Evolutionary conservation across 2,329 filamentous ascomycete species (phyloP), one percentile per base, ranked within the genome.

Genomic region (Setomelanomma holmii): DNA sequence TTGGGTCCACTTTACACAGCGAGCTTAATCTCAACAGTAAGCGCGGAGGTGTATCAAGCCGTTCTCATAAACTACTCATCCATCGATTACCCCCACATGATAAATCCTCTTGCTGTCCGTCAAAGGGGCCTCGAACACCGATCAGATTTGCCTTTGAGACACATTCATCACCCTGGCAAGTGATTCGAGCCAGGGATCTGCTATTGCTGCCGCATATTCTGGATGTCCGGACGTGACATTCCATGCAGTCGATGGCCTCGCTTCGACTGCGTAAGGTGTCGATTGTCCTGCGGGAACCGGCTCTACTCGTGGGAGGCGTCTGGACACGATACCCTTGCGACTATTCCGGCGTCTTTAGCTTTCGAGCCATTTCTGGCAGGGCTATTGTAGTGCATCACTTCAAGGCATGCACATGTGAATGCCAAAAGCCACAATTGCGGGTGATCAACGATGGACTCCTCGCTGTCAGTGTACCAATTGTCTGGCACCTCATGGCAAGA

Each of bases 401-500:
- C 39, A 57, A 40, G 59, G 57, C 10, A 56, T 51, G 50, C 47
- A 61, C 60, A 58, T 63, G 59, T 61, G 49, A 24, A 55, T 56
- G 57, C 63, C 64, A 58, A 63, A 72, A 69, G 68, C 71, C 69
- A 72, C 64, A 53, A 43, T 39, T 60, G 66, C 69, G 71, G 71
- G 63, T 73, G 69, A 73, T 73, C 63, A 64, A 54, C 71, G 51
- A 17, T 39, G 43, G 33, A 38, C 40, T 36, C 23, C 36, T 35
- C 19, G 36, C 34, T 17, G 22, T 6, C 14, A 40, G 22, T 1
- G 36, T 40, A 40, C 45, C 45, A 35, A 23, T 23, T 19, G 14
- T 24, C 24, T 23, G 45, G 45, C 12, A 47, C 36, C 24, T 40
- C 21, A 35, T 19, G 14, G 14, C 16, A 17, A 35, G n/a, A 33